phyloP scores from a whole-genome alignment of 2,329 filamentous ascomycete genomes.

The Arthrobotrys sinensis region DNA sequence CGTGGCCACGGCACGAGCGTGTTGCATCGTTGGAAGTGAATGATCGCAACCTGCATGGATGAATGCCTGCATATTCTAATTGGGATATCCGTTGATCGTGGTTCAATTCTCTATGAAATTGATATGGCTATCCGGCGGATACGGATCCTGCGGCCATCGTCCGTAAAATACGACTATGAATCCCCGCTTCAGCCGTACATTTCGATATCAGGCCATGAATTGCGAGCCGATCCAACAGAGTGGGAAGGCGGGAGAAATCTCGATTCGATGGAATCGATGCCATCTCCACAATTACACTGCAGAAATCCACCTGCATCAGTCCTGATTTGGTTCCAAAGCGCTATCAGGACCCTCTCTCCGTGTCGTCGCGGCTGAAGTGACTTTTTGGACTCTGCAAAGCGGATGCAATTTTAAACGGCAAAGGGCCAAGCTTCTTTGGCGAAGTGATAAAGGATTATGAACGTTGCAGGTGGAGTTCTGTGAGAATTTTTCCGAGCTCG shows the following conservation, averaged over 20 bases:
- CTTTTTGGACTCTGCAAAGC: not conserved
- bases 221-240: slow-evolving; percentile 1
- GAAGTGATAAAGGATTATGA: not conserved
- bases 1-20: not conserved
- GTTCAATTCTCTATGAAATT: not conserved
- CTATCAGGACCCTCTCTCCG: slow-evolving; percentile 23
- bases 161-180: not conserved
- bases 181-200: slow-evolving; percentile 14
- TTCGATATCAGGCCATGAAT: slow-evolving; percentile 3
- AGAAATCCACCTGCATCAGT: not conserved
- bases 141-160: not conserved
- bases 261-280: not conserved
- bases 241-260: not conserved
- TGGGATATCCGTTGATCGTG: slow-evolving; percentile 1
- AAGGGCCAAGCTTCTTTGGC: slow-evolving; percentile 6
- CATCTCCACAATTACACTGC: slow-evolving; percentile 1
- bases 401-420: slow-evolving; percentile 19
- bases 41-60: not conserved
- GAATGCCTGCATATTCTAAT: not conserved
- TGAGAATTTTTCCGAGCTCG: slow-evolving; percentile 30
- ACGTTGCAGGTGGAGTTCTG: slow-evolving; percentile 10
- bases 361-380: slow-evolving; percentile 5
- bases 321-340: not conserved
- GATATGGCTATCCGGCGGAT: slow-evolving; percentile 1
- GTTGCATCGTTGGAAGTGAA: not conserved